Percentiles rank a stretch among this genome's conserved stretches.
Conservation (phyloP, 192 early-diverging fungal genomes). For the Linnemannia elongata region DNA sequence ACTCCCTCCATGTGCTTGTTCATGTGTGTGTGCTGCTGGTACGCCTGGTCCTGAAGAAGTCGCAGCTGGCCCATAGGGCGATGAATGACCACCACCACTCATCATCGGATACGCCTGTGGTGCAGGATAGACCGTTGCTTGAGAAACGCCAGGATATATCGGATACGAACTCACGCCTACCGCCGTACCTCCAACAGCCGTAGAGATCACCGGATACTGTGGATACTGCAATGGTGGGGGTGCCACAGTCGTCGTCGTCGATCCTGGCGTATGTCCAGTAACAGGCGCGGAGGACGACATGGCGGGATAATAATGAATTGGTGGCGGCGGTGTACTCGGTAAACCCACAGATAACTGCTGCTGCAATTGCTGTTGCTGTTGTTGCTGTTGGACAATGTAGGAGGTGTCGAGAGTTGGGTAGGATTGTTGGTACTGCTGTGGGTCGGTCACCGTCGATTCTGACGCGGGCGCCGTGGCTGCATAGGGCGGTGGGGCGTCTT, state of each 20-base stretch:
- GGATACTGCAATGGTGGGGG: not conserved
- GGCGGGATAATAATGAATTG: constrained; percentile 22
- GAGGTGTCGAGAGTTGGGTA: constrained; percentile 24
- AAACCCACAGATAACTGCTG: not conserved
- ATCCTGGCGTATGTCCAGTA: not conserved
- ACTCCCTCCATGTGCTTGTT: too few species aligned
- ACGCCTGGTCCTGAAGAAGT: not conserved
- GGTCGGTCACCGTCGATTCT: not conserved
- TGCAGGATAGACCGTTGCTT: not conserved
- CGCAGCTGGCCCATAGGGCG: not conserved
- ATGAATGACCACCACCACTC: not conserved
- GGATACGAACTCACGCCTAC: not conserved
- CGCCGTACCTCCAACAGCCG: not conserved
- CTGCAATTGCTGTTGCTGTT: not conserved
- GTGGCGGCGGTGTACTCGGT: constrained; percentile 2
- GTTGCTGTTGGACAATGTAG: not conserved
- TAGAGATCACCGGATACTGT: not conserved
- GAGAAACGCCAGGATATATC: not conserved
- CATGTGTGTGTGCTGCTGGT: not conserved
- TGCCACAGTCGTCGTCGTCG: not conserved
- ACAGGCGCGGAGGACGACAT: not conserved
- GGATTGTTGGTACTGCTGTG: not conserved
- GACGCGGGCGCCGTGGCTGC: constrained; percentile 17
- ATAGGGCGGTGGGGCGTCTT: constrained; percentile 41
- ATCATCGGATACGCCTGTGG: not conserved